Evolutionary conservation across 768 basidiomycete species (phyloP).

Genomic region (Pleurotus djamor): DNA sequence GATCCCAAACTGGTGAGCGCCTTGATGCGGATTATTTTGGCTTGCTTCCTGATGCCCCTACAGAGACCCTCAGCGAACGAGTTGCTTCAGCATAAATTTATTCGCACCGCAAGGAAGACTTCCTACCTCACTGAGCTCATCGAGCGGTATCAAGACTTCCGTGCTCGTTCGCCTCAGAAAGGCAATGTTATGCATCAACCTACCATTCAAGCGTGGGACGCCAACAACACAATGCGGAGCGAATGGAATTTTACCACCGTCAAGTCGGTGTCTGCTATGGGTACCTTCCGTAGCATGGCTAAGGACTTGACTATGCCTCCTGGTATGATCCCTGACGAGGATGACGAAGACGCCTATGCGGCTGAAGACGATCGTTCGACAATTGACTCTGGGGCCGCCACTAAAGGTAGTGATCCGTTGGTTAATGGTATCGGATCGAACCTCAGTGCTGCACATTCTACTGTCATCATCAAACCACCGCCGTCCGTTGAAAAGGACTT

Average conservation of each 20-base stretch:
- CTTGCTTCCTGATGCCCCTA: slow-evolving; percentile 12
- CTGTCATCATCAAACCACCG: slow-evolving; percentile 61
- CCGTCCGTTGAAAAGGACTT: slow-evolving; percentile 40
- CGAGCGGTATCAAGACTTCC: slow-evolving; percentile 82
- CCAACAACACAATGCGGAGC: slow-evolving; percentile 74
- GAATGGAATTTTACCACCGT: slow-evolving; percentile 97
- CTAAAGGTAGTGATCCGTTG: slow-evolving; percentile 60
- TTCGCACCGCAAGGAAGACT: slow-evolving; percentile 80
- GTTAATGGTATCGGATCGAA: slow-evolving; percentile 45
- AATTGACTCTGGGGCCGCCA: slow-evolving; percentile 61
- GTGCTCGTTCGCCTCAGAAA: slow-evolving; percentile 57
- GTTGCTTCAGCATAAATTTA: slow-evolving; percentile 91
- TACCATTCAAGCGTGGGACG: slow-evolving; percentile 67
- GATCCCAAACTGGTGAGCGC: slow-evolving; percentile 72
- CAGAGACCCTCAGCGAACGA: slow-evolving; percentile 92
- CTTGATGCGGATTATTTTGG: not conserved
- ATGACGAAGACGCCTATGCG: slow-evolving; percentile 38
- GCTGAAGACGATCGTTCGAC: slow-evolving; percentile 36
- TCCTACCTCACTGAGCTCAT: slow-evolving; percentile 84
- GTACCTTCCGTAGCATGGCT: slow-evolving; percentile 71
- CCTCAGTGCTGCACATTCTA: slow-evolving; percentile 61
- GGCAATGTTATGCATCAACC: slow-evolving; percentile 53
- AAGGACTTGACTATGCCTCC: slow-evolving; percentile 58
- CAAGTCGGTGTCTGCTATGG: slow-evolving; percentile 69
- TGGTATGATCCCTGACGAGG: slow-evolving; percentile 57